A percentile compares a stretch with the other conserved stretches of the same genome.
Conservation (phyloP, 352 stramenopile species). For the Phytophthora hibernalis region DNA sequence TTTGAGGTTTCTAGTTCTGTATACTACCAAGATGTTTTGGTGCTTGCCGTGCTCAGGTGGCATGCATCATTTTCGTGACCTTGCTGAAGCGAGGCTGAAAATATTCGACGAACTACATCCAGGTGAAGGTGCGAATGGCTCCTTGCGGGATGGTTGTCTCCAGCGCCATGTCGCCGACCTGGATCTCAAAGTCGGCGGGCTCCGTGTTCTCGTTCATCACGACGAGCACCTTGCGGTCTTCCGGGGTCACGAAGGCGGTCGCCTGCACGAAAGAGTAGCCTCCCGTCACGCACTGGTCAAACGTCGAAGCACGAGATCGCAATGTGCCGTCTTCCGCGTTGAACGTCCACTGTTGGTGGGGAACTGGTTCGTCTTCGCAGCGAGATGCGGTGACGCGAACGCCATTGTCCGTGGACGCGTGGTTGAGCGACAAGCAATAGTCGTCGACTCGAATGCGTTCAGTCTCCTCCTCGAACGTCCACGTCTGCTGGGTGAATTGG, state of each 20-base stretch:
- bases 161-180: conserved; percentile 50
- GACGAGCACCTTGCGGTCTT: conserved; percentile 78
- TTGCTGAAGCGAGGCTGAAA: too few species aligned
- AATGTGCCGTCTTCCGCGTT: conserved; percentile 52
- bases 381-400: conserved; percentile 55
- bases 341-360: conserved; percentile 73
- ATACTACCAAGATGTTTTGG: too few species aligned
- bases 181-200: conserved; percentile 67
- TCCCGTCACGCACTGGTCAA: conserved; percentile 79
- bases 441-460: conserved; percentile 63
- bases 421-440: conserved; percentile 76
- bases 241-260: conserved; percentile 71
- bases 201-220: conserved; percentile 91
- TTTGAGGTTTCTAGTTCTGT: too few species aligned
- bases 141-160: conserved; percentile 58
- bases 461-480: conserved; percentile 63
- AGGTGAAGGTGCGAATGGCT: conserved; percentile 67
- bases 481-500: conserved; percentile 69
- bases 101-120: conserved; percentile 37
- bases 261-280: conserved; percentile 83
- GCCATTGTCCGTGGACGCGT: conserved; percentile 62
- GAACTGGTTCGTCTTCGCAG: conserved; percentile 46
- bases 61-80: too few species aligned
- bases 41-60: too few species aligned
- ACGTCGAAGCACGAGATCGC: conserved; percentile 45